A percentile compares a stretch with the other conserved stretches of the same genome.
phyloP scores from a whole-genome alignment of 768 basidiomycete genomes.

The Lactarius akahatsu region DNA sequence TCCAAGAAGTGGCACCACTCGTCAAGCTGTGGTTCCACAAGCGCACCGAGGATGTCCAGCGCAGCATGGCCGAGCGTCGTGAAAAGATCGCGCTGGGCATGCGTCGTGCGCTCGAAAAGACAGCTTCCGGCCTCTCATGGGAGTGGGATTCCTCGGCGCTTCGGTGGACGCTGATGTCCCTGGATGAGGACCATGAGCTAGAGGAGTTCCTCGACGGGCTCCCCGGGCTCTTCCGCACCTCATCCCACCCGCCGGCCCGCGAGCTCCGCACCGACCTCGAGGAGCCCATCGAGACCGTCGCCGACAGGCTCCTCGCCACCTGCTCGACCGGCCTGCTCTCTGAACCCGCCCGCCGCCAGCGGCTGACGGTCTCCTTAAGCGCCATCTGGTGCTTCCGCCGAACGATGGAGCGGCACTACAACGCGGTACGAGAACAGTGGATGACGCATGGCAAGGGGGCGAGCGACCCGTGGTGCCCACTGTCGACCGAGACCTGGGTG shows the following conservation, averaged over 20 bases:
- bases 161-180: constrained; percentile 13
- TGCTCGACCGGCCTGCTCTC: constrained; percentile 18
- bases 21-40: constrained; percentile 12
- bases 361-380: constrained; percentile 12
- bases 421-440: constrained; percentile 13
- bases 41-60: not conserved
- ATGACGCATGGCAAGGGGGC: not conserved
- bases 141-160: constrained; percentile 8
- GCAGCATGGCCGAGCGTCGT: constrained; percentile 1
- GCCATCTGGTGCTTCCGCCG: constrained; percentile 16
- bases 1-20: constrained; percentile 4
- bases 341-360: constrained; percentile 9
- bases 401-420: constrained; percentile 9
- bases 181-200: constrained; percentile 21
- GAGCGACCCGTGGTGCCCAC: constrained; percentile 17
- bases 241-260: not conserved
- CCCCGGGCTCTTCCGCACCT: constrained; percentile 13
- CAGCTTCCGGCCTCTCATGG: not conserved
- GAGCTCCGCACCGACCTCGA: constrained; percentile 5
- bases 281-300: not conserved
- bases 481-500: constrained; percentile 17
- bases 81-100: constrained; percentile 11
- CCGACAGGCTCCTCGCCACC: constrained; percentile 7
- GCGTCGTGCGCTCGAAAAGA: constrained; percentile 15
- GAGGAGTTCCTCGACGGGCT: constrained; percentile 21